These are phyloP conservation scores for Ophiobolus disseminans DNA, from an alignment of 2,329 filamentous ascomycete genomes.

Conservation along the genomic window DNA sequence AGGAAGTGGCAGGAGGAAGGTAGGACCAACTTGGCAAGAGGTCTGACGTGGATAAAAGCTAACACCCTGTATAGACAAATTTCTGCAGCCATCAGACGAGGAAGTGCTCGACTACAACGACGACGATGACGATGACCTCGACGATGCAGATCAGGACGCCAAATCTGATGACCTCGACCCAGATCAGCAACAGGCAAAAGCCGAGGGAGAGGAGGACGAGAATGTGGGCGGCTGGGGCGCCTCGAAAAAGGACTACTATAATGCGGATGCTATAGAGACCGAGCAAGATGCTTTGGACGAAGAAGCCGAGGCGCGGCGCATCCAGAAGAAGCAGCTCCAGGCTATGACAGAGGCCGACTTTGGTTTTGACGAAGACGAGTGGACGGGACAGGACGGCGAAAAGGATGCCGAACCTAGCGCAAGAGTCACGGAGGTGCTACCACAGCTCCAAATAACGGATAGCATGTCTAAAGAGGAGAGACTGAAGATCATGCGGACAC, in stretches of 20 bases:
- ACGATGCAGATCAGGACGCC: constrained; percentile 49
- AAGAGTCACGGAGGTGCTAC: constrained; percentile 84
- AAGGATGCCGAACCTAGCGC: constrained; percentile 57
- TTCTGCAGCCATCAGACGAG: constrained; percentile 67
- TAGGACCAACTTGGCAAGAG: constrained; percentile 26
- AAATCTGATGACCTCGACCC: constrained; percentile 42
- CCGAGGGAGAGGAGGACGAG: constrained; percentile 64
- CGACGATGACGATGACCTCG: constrained; percentile 52
- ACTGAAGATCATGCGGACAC: constrained; percentile 74
- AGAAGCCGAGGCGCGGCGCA: constrained; percentile 83
- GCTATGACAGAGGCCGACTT: constrained; percentile 93
- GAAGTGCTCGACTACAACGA: constrained; percentile 65
- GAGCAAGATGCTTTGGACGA: constrained; percentile 84
- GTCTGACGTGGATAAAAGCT: neutral
- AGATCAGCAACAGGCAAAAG: constrained; percentile 42
- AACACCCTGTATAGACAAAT: constrained; percentile 55
- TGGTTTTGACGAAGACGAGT: constrained; percentile 88
- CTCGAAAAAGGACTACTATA: constrained; percentile 89
- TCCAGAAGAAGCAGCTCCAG: constrained; percentile 90
- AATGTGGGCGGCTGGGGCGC: constrained; percentile 81
- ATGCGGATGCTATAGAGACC: constrained; percentile 78
- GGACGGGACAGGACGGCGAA: constrained; percentile 65
- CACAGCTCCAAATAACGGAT: constrained; percentile 80
- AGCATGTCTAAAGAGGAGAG: constrained; percentile 79
- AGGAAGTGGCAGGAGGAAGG: constrained; percentile 74